Percentiles rank a stretch among this genome's conserved stretches.
These are phyloP conservation scores for Fusarium beomiforme DNA, from an alignment of 2,329 filamentous ascomycete species.

Conservation along the genomic window DNA sequence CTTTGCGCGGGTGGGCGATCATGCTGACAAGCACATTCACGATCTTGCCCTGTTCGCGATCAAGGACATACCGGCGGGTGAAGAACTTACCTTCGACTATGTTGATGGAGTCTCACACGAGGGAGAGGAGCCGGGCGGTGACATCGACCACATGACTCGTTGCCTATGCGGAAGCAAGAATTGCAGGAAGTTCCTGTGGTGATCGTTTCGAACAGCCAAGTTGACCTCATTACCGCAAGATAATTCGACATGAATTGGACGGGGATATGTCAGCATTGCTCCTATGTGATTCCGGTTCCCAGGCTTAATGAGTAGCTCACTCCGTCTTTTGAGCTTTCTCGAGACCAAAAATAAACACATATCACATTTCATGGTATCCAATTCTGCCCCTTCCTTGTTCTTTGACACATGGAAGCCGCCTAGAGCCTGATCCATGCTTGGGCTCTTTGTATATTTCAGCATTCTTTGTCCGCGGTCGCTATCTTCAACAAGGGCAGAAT, in stretches of 20 bases:
- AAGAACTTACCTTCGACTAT: constrained; percentile 85
- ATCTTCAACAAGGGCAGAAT: neutral
- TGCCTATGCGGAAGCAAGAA: constrained; percentile 72
- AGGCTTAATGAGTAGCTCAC: neutral
- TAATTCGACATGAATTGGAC: neutral
- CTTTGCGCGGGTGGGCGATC: constrained; percentile 81
- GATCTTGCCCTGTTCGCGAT: constrained; percentile 81
- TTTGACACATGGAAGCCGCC: neutral
- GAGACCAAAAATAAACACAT: neutral
- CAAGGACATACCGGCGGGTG: constrained; percentile 69
- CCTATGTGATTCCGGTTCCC: neutral
- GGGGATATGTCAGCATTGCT: neutral
- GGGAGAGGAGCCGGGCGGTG: constrained; percentile 54
- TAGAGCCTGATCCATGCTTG: neutral
- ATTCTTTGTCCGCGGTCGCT: neutral
- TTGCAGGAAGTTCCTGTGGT: constrained; percentile 78
- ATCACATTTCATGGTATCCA: neutral
- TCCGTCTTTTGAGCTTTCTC: neutral
- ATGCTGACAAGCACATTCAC: constrained; percentile 78
- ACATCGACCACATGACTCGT: constrained; percentile 62
- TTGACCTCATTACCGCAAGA: neutral
- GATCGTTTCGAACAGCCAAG: neutral
- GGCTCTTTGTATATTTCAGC: neutral
- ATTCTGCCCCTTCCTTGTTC: neutral
- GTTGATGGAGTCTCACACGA: constrained; percentile 69